These are phyloP conservation scores for Chaetomium strumarium DNA, from an alignment of 2,329 filamentous ascomycete genomes.

Conservation along the genomic window DNA sequence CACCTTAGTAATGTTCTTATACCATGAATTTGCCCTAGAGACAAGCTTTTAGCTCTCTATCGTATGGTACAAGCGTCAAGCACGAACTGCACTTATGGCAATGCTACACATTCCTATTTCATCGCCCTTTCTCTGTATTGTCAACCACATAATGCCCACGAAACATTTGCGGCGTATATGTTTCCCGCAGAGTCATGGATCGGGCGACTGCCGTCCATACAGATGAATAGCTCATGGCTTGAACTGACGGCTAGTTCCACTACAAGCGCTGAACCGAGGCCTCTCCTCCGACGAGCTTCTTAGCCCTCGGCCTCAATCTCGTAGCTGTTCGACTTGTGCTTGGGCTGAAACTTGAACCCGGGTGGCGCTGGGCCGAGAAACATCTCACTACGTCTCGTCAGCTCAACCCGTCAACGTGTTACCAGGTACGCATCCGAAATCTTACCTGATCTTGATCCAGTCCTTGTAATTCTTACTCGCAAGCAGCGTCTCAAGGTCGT, in stretches of 20 bases:
- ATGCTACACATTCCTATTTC: too few relatives aligned
- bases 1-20: too few relatives aligned
- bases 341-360: conserved; percentile 90
- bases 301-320: conserved; percentile 57
- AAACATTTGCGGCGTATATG: too few relatives aligned
- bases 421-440: conserved; percentile 5
- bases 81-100: too few relatives aligned
- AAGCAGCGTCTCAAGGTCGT: conserved; percentile 91
- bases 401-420: background rate
- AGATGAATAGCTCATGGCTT: background rate
- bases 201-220: background rate
- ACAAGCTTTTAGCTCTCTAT: too few relatives aligned
- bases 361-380: conserved; percentile 87
- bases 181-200: too few relatives aligned
- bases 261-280: background rate
- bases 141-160: too few relatives aligned
- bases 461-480: conserved; percentile 89
- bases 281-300: background rate
- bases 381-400: conserved; percentile 70
- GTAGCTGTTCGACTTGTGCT: conserved; percentile 94
- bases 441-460: conserved; percentile 97
- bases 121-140: too few relatives aligned
- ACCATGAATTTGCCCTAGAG: too few relatives aligned
- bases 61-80: too few relatives aligned
- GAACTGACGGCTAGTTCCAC: background rate